A percentile compares a stretch with the other conserved stretches of the same genome.
phyloP scores from a whole-genome alignment of 495 filamentous ascomycete genomes.

The Pseudotulostoma volvatum region DNA sequence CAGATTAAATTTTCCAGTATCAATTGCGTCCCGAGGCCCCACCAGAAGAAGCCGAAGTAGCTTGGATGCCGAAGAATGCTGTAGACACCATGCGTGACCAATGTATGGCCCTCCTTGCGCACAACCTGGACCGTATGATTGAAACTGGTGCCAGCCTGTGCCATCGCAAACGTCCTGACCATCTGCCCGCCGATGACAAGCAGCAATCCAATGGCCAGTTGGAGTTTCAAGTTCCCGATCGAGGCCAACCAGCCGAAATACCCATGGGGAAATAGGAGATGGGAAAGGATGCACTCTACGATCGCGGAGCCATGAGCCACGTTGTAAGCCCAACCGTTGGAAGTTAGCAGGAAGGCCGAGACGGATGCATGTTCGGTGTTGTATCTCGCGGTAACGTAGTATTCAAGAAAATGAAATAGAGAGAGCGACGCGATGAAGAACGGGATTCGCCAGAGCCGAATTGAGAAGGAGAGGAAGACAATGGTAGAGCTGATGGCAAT shows the following conservation, averaged over 20 bases:
- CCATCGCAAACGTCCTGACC: slow-evolving; percentile 65
- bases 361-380: slow-evolving; percentile 60
- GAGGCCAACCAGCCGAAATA: slow-evolving; percentile 16
- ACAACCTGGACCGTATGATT: slow-evolving; percentile 67
- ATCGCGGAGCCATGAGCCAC: slow-evolving; percentile 62
- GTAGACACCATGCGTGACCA: slow-evolving; percentile 65
- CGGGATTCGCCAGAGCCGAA: slow-evolving; percentile 61
- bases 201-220: slow-evolving; percentile 37
- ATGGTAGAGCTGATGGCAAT: slow-evolving; percentile 26
- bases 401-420: slow-evolving; percentile 92
- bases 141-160: slow-evolving; percentile 77
- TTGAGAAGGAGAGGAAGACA: slow-evolving; percentile 18
- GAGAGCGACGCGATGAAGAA: slow-evolving; percentile 64
- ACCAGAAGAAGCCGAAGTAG: slow-evolving; percentile 98
- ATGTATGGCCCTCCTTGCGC: slow-evolving; percentile 47
- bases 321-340: slow-evolving; percentile 73
- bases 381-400: slow-evolving; percentile 67
- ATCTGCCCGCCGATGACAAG: slow-evolving; percentile 58
- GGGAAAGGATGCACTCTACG: slow-evolving; percentile 49
- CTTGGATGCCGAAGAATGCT: slow-evolving; percentile 58
- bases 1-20: slow-evolving; percentile 74
- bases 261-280: slow-evolving; percentile 34
- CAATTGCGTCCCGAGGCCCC: slow-evolving; percentile 86
- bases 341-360: slow-evolving; percentile 65
- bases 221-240: slow-evolving; percentile 9